These are phyloP conservation scores for Kodamaea sp. DNA, from an alignment of 1,139 yeast genomes.

Conservation along the genomic window DNA sequence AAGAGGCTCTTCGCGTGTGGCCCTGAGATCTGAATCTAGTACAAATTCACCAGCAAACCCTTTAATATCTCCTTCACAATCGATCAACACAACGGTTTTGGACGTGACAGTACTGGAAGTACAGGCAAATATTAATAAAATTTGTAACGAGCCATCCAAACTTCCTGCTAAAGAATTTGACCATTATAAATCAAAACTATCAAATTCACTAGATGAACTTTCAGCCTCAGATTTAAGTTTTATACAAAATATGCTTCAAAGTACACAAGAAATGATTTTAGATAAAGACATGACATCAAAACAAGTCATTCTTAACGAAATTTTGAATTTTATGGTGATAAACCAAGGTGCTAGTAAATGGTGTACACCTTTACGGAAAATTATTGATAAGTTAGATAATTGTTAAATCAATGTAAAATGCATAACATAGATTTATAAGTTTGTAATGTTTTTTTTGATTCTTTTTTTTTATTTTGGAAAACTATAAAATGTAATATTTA, in stretches of 20 bases:
- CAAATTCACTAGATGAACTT: constrained; percentile 15
- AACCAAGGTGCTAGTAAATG: constrained; percentile 53
- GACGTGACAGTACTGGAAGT: background rate
- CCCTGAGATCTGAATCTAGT: no score
- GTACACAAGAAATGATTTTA: constrained; percentile 12
- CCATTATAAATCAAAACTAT: constrained; percentile 35
- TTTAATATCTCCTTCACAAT: background rate
- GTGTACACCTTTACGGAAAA: constrained; percentile 53
- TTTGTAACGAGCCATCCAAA: constrained; percentile 17
- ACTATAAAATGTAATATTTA: constrained; percentile 4
- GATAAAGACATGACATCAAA: constrained; percentile 5
- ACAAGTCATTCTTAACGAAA: constrained; percentile 14
- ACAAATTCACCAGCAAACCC: background rate
- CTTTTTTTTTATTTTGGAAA: background rate
- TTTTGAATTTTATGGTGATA: constrained; percentile 46
- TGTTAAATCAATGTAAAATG: background rate
- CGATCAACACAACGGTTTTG: background rate
- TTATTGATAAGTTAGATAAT: constrained; percentile 31
- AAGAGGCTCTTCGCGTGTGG: background rate
- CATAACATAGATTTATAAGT: background rate
- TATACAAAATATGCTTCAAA: constrained; percentile 12
- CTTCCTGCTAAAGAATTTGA: constrained; percentile 33
- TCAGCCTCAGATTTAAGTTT: constrained; percentile 17
- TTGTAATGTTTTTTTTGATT: background rate
- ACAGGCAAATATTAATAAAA: constrained; percentile 11